Evolutionary conservation across 768 basidiomycete species (phyloP).

Genomic region (Ramaria rubella): DNA sequence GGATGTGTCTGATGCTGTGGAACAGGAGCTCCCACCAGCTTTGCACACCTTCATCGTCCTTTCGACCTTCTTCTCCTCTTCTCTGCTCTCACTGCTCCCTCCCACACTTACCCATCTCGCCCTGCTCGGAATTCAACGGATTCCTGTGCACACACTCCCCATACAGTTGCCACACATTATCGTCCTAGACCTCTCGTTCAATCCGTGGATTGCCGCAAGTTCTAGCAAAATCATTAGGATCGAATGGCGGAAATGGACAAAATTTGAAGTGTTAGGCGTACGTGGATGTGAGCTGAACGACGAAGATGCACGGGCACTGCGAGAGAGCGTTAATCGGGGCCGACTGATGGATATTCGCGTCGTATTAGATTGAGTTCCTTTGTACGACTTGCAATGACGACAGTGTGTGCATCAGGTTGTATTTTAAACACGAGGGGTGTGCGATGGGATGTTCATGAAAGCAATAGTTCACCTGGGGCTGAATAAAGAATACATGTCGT

Average conservation of each 20-base stretch:
- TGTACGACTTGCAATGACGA: no score
- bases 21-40: constrained; percentile 20
- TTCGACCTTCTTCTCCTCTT: constrained; percentile 36
- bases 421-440: no score
- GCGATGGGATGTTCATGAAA: no score
- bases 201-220: constrained; percentile 31
- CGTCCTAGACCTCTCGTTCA: constrained; percentile 64
- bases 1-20: constrained; percentile 25
- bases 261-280: constrained; percentile 49
- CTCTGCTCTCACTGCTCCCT: constrained; percentile 42
- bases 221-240: neutral
- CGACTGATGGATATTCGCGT: constrained; percentile 65
- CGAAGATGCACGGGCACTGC: constrained; percentile 30
- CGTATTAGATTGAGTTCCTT: no score
- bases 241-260: constrained; percentile 52
- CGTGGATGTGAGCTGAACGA: constrained; percentile 44
- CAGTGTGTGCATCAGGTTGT: no score
- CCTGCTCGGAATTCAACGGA: constrained; percentile 45
- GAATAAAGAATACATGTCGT: no score
- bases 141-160: constrained; percentile 53
- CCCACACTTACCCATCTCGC: constrained; percentile 59
- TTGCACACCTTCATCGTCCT: constrained; percentile 48
- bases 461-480: no score
- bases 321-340: constrained; percentile 41
- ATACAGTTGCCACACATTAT: constrained; percentile 53